Base-by-base conservation (phyloP, 2,329 filamentous ascomycete genomes). In the Cladosporium oxysporum region DNA sequence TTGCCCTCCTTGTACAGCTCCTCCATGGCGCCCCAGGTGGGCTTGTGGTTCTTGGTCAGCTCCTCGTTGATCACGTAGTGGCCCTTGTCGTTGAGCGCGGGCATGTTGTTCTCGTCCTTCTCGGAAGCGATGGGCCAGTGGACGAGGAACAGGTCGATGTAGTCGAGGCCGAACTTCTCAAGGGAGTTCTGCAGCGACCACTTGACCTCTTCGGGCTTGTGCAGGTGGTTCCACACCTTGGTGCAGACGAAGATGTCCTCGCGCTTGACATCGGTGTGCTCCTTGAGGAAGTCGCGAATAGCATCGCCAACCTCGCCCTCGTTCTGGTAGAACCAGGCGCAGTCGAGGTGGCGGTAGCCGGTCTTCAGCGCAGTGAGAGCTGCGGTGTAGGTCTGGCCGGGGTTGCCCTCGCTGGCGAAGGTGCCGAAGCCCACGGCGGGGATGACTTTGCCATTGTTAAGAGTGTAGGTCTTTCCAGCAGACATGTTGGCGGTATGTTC, bases 371-470 rank as follows among this genome's bases (percentile, higher is more conserved):
- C 84, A 73, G 82, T 81, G 18, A 76, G 75, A 64, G 82, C 81
- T 41, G 83, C 82, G 65, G 79, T 81, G 80, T 88, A 87, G 53
- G 84, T 84, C 79, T 87, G 84, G 47, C 85, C 85, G 70, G 81
- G 80, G 68, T 81, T 75, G 65, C 87, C 88, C 79, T 91, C 88
- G 76, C 84, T 90, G 76, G 86, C 84, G 73, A 88, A 89, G 71
- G 87, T 89, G 71, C 87, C 87, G 72, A 90, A 89, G 29, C 87
- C 87, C 35, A 89, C 78, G 58, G 82, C 86, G 67, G 87, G 87
- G 70, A 89, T 86, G 74, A 82, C 82, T 66, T 89, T 84, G 71
- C 84, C 84, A 74, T 85, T 87, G 80, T 78, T 83, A 61, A 87
- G 80, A 69, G 77, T 84, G 78, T 82, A 86, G 55, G 79, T 81